Evolutionary conservation across 2,329 filamentous ascomycete genomes (phyloP).

Genomic region (Talaromyces sp.): DNA sequence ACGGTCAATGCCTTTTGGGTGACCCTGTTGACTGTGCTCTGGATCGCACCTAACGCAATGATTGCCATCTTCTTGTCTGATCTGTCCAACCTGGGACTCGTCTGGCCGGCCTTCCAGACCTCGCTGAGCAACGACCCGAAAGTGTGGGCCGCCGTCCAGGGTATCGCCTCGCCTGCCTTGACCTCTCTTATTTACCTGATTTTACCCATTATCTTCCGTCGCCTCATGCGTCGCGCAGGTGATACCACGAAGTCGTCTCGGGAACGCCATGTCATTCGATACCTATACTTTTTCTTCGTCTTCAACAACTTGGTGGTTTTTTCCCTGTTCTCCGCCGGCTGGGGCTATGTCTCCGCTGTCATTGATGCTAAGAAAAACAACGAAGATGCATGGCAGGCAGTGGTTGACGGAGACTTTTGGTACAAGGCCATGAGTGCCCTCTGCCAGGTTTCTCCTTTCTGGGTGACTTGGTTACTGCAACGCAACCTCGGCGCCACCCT

Average conservation of each 20-base stretch:
- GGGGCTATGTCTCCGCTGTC: conserved; percentile 65
- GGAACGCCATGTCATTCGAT: conserved; percentile 83
- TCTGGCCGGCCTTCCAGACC: conserved; percentile 71
- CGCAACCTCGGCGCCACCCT: conserved; percentile 90
- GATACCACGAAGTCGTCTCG: conserved; percentile 89
- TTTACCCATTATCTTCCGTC: conserved; percentile 85
- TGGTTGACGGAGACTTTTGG: conserved; percentile 60
- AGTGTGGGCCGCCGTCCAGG: conserved; percentile 84
- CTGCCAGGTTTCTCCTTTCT: conserved; percentile 80
- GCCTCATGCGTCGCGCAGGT: conserved; percentile 74
- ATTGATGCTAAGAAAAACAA: conserved; percentile 54
- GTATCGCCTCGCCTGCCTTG: conserved; percentile 81
- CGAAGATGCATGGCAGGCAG: conserved; percentile 62
- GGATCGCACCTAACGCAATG: conserved; percentile 87
- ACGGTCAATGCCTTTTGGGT: conserved; percentile 84
- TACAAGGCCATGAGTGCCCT: conserved; percentile 64
- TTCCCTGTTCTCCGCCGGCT: conserved; percentile 81
- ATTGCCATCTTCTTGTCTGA: conserved; percentile 93
- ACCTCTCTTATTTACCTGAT: conserved; percentile 83
- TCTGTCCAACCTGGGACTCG: conserved; percentile 67
- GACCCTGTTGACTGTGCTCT: conserved; percentile 69
- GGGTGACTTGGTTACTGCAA: conserved; percentile 90
- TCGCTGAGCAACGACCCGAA: conserved; percentile 58
- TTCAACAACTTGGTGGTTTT: conserved; percentile 97
- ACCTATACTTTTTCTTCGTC: conserved; percentile 91